Percentiles rank a stretch among this genome's conserved stretches.
phyloP scores from a whole-genome alignment of 1,284 basidiomycete genomes.

The Lentinula novae-zelandiae region DNA sequence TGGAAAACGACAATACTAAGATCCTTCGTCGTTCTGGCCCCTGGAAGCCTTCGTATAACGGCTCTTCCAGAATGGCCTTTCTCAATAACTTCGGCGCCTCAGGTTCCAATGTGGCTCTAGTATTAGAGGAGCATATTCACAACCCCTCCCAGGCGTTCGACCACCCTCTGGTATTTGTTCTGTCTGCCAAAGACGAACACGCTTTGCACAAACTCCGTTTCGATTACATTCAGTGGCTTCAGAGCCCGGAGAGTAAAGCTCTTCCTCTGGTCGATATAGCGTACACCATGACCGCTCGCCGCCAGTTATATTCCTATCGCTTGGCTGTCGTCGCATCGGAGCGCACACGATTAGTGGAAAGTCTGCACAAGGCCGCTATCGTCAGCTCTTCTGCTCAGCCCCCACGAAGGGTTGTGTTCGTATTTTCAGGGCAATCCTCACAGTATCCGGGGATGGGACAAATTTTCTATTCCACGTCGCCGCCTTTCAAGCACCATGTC shows the following conservation, averaged over 20 bases:
- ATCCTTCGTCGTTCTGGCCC: slow-evolving; percentile 38
- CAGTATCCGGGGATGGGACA: slow-evolving; percentile 65
- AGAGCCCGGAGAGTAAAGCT: slow-evolving; percentile 22
- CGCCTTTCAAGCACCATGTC: slow-evolving; percentile 44
- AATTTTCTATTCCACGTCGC: slow-evolving; percentile 44
- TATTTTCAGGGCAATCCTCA: slow-evolving; percentile 70
- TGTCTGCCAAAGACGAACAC: slow-evolving; percentile 53
- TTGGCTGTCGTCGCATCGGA: slow-evolving; percentile 42
- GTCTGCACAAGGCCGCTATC: slow-evolving; percentile 32
- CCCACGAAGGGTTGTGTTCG: slow-evolving; percentile 44
- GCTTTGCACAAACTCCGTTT: slow-evolving; percentile 45
- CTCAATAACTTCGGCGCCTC: slow-evolving; percentile 75
- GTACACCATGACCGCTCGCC: slow-evolving; percentile 62
- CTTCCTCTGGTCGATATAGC: slow-evolving; percentile 45
- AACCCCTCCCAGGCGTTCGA: neutral
- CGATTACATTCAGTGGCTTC: slow-evolving; percentile 45
- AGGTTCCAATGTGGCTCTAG: slow-evolving; percentile 61
- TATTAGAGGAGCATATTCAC: slow-evolving; percentile 49
- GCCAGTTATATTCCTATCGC: slow-evolving; percentile 52
- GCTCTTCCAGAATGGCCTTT: slow-evolving; percentile 45
- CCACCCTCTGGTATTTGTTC: slow-evolving; percentile 41
- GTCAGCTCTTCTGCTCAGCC: slow-evolving; percentile 23
- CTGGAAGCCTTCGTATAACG: slow-evolving; percentile 38
- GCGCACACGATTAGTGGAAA: slow-evolving; percentile 40
- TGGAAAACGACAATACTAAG: slow-evolving; percentile 44